Percentiles rank a stretch among this genome's conserved stretches.
These are phyloP conservation scores for Colletotrichum navitas DNA, from an alignment of 2,329 filamentous ascomycete genomes.

Conservation along the genomic window DNA sequence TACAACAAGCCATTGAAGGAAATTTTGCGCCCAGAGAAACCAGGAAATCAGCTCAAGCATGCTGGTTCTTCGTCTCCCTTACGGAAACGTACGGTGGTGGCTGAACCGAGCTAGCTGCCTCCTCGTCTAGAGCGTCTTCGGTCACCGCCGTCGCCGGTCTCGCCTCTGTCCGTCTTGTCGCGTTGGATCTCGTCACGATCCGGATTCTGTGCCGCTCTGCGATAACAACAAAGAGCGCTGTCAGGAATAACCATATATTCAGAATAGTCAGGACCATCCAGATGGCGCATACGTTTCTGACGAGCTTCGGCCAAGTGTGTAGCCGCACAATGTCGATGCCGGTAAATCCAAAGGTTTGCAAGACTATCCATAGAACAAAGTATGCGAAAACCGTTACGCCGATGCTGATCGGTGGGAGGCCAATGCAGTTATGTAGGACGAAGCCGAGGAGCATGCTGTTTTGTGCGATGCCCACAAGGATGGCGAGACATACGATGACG, in stretches of 20 bases:
- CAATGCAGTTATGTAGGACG: slow-evolving; percentile 1
- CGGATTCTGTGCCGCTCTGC: too few species aligned
- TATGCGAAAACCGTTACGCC: slow-evolving; percentile 3
- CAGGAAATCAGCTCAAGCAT: background rate
- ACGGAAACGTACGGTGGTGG: background rate
- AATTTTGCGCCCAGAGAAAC: background rate
- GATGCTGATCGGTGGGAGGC: background rate
- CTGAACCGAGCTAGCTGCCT: background rate
- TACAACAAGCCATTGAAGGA: background rate
- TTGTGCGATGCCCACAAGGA: slow-evolving; percentile 3
- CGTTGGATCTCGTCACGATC: background rate
- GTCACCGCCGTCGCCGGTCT: background rate
- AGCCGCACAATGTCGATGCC: background rate
- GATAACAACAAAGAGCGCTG: background rate
- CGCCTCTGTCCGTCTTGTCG: background rate
- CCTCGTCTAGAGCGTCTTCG: background rate
- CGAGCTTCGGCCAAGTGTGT: background rate
- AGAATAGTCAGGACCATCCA: slow-evolving; percentile 17
- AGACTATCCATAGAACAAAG: background rate
- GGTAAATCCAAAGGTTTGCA: slow-evolving; percentile 9
- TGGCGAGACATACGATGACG: background rate
- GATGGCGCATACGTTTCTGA: background rate
- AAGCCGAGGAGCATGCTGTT: background rate
- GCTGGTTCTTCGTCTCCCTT: background rate
- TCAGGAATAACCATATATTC: background rate